These are phyloP conservation scores for Penstemon barbatus DNA, from an alignment of 257 asterid species.

Conservation along the genomic window DNA sequence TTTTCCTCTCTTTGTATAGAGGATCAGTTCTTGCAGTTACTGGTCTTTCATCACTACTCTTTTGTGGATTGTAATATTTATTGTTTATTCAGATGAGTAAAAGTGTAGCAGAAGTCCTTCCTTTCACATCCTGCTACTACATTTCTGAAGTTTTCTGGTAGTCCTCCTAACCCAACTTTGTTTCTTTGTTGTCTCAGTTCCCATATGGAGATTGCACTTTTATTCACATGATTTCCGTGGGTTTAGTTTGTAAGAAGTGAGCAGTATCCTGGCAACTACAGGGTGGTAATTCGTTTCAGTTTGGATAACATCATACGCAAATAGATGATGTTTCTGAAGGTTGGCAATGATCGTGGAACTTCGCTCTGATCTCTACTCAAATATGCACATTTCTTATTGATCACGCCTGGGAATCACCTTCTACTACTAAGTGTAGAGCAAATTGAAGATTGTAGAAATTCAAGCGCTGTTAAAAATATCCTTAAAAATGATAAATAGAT, in stretches of 20 bases:
- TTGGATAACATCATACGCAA: constrained; percentile 13
- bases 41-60: not conserved
- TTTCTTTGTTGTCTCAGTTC: not conserved
- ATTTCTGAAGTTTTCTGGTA: not conserved
- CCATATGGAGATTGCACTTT: not conserved
- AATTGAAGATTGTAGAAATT: constrained; percentile 4
- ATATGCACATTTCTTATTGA: constrained; percentile 5
- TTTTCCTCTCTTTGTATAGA: not conserved
- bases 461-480: constrained; percentile 14
- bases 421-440: constrained; percentile 20
- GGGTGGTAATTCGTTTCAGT: constrained; percentile 11
- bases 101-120: not conserved
- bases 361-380: not conserved
- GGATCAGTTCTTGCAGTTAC: not conserved
- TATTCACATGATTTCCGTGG: not conserved
- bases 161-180: not conserved
- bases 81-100: constrained; percentile 14
- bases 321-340: constrained; percentile 8
- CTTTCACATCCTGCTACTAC: not conserved
- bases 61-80: not conserved
- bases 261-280: constrained; percentile 13
- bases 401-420: constrained; percentile 5
- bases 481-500: constrained; percentile 51
- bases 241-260: constrained; percentile 1
- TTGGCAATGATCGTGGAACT: constrained; percentile 10